Evolutionary conservation across 768 basidiomycete genomes (phyloP).

Genomic region (Dentipellis fragilis): DNA sequence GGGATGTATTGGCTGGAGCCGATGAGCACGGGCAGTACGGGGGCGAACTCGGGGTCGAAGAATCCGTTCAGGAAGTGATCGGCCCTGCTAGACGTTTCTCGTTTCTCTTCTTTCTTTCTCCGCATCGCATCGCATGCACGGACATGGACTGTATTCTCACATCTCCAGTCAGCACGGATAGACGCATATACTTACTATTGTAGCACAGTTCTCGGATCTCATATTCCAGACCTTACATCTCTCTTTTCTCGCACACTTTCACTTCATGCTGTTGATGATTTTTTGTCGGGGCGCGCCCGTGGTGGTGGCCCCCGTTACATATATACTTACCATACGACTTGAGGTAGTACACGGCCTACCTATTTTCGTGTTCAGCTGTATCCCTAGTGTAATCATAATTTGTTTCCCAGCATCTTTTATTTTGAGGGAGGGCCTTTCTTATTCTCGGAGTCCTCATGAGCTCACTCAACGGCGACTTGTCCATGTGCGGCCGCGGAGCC

Average conservation of each 20-base stretch:
- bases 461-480: too few relatives aligned
- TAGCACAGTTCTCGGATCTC: not conserved
- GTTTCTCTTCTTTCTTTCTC: not conserved
- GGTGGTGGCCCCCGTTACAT: not conserved
- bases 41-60: constrained; percentile 18
- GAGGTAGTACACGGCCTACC: not conserved
- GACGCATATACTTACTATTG: not conserved
- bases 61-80: constrained; percentile 43
- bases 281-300: not conserved
- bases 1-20: constrained; percentile 35
- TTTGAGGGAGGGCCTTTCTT: too few relatives aligned
- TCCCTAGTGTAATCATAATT: not conserved
- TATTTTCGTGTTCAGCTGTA: not conserved
- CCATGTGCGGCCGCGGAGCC: too few relatives aligned
- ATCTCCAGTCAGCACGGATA: not conserved
- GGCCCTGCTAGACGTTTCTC: not conserved
- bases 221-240: too few relatives aligned
- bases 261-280: not conserved
- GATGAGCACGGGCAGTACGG: constrained; percentile 25
- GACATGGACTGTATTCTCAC: not conserved
- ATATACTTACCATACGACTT: not conserved
- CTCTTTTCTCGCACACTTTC: too few relatives aligned
- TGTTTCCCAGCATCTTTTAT: too few relatives aligned
- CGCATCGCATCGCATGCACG: too few relatives aligned
- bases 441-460: too few relatives aligned